Conservation (phyloP, 139 green algal genomes). For the Tetraselmis chui region DNA sequence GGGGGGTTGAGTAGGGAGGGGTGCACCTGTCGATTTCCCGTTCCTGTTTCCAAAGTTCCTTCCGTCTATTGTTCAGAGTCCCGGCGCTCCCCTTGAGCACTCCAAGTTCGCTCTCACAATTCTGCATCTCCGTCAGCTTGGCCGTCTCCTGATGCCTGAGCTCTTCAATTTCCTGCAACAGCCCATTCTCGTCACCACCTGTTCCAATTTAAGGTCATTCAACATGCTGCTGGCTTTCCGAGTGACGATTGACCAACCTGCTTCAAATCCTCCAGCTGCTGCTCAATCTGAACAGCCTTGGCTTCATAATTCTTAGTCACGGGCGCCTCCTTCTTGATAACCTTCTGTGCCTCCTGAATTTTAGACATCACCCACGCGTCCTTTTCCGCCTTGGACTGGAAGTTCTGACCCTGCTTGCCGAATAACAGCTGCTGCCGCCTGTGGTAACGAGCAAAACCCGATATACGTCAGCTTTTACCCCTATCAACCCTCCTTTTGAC, state of each 20-base stretch:
- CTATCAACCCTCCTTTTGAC: too few species aligned
- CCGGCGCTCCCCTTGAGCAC: constrained; percentile 7
- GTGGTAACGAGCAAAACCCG: neutral
- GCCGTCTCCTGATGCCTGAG: constrained; percentile 36
- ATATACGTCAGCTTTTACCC: neutral
- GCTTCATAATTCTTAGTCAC: neutral
- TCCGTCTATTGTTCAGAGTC: constrained; percentile 36
- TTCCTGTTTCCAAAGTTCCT: constrained; percentile 42
- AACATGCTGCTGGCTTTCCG: too few species aligned
- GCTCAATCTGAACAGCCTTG: neutral
- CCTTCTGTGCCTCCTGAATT: constrained; percentile 10
- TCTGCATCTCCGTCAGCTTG: constrained; percentile 21
- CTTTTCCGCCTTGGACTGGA: neutral
- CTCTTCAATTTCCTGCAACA: constrained; percentile 23
- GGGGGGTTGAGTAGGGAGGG: neutral
- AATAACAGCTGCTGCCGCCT: neutral
- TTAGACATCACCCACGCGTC: neutral
- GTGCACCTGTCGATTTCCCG: constrained; percentile 26
- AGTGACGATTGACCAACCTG: too few species aligned
- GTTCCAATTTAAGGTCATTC: too few species aligned
- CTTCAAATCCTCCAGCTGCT: constrained; percentile 21
- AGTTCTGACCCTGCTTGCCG: neutral
- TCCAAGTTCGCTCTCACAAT: constrained; percentile 13
- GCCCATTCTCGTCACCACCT: too few species aligned
- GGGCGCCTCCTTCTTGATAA: constrained; percentile 12